These are phyloP conservation scores for Calophaca sinica DNA, from an alignment of 306 rosid genomes.

Conservation along the genomic window DNA sequence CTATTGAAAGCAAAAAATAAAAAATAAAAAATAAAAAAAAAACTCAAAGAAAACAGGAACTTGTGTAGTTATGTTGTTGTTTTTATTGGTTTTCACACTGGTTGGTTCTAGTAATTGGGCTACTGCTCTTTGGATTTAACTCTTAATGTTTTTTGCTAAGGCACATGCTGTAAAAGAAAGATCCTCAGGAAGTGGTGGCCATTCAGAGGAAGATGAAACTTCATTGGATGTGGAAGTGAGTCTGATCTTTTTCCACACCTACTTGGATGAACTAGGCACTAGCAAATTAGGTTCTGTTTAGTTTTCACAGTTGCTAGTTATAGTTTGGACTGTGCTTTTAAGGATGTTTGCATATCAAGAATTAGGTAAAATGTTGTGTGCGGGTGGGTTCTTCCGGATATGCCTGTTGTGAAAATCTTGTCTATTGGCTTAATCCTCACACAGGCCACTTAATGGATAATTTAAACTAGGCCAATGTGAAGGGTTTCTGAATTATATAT, in stretches of 20 bases:
- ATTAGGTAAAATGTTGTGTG: background rate
- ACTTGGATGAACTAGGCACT: conserved; percentile 32
- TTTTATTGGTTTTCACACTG: conserved; percentile 32
- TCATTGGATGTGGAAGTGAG: conserved; percentile 57
- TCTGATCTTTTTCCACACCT: conserved; percentile 21
- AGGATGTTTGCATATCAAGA: conserved; percentile 5
- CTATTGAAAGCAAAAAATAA: background rate
- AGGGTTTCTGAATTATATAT: conserved; percentile 1
- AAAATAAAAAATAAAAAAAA: no score
- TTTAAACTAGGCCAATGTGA: background rate
- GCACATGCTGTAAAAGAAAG: conserved; percentile 51
- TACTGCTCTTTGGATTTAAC: conserved; percentile 18
- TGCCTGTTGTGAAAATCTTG: conserved; percentile 12
- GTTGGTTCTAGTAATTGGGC: conserved; percentile 18
- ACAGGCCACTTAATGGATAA: background rate
- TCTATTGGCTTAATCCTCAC: background rate
- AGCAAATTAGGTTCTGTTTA: conserved; percentile 13
- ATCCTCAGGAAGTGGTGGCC: conserved; percentile 47
- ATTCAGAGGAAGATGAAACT: conserved; percentile 42
- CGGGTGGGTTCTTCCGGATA: background rate
- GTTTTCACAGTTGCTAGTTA: conserved; percentile 2
- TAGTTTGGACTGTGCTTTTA: conserved; percentile 25
- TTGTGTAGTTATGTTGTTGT: background rate
- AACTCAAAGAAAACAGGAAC: background rate
- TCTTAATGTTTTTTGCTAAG: conserved; percentile 45